Percentiles rank a stretch among this genome's conserved stretches.
Conservation (phyloP, 306 rosid genomes). For the Dalbergia cochinchinensis region DNA sequence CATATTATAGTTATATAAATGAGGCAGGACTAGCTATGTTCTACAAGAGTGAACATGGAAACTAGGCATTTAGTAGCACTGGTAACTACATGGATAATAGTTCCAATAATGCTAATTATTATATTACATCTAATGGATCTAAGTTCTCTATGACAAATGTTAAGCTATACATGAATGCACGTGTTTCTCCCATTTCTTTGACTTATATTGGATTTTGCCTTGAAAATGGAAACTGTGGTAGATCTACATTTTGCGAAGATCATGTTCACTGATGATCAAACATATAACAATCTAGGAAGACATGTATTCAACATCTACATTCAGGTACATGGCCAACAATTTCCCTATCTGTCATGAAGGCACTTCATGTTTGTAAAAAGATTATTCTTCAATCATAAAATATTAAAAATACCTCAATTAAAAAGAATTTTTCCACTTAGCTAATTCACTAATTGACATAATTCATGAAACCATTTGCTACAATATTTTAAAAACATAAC, state of each 20-base stretch:
- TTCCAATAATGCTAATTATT: not conserved
- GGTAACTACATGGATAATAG: constrained; percentile 48
- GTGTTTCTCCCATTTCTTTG: constrained; percentile 72
- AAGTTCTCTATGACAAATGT: constrained; percentile 45
- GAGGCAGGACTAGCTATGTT: constrained; percentile 46
- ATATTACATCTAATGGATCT: constrained; percentile 30
- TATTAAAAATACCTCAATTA: not conserved
- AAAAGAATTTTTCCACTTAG: not conserved
- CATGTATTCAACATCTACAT: constrained; percentile 63
- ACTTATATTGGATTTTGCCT: constrained; percentile 69
- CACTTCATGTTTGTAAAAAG: too few species aligned
- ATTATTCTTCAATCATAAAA: too few species aligned
- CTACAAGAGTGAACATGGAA: constrained; percentile 19
- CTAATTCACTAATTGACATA: too few species aligned
- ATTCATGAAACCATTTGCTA: too few species aligned
- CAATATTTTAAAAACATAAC: too few species aligned
- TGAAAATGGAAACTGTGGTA: constrained; percentile 58
- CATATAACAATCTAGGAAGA: constrained; percentile 51
- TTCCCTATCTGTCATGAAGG: too few species aligned
- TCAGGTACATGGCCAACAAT: constrained; percentile 50
- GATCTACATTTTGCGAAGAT: constrained; percentile 64
- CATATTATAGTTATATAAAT: constrained; percentile 45
- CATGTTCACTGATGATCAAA: constrained; percentile 43
- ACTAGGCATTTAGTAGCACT: constrained; percentile 47
- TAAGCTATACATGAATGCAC: constrained; percentile 64